Conservation (phyloP, 345 rosid species). For the Eucalyptus guilfoylei region DNA sequence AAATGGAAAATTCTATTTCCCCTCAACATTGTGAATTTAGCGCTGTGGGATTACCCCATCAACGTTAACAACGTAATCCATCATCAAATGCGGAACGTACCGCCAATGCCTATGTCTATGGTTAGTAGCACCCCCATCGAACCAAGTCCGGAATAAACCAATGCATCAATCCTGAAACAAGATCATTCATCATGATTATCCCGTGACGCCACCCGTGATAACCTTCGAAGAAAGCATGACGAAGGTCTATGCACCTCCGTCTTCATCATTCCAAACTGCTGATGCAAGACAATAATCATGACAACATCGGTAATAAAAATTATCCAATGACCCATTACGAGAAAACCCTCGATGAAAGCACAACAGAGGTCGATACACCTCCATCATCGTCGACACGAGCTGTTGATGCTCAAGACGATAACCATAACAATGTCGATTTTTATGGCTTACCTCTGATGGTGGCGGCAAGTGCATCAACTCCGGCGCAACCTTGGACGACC, state of each 20-base stretch:
- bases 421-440: not conserved
- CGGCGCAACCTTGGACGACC: not conserved
- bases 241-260: not conserved
- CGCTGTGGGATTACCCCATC: not conserved
- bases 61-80: not conserved
- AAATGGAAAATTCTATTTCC: not conserved
- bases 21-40: not conserved
- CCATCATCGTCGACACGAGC: not conserved
- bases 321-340: not conserved
- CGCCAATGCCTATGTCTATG: not conserved
- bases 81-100: not conserved
- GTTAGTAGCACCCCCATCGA: not conserved
- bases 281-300: not conserved
- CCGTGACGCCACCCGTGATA: not conserved
- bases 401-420: not conserved
- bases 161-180: not conserved
- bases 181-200: not conserved
- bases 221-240: not conserved
- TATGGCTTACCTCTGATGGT: not conserved
- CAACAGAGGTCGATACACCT: not conserved
- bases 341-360: not conserved
- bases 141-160: not conserved
- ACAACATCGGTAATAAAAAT: not conserved
- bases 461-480: not conserved
- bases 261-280: not conserved